A percentile compares a stretch with the other conserved stretches of the same genome.
Conservation (phyloP, 495 filamentous ascomycete species). For the Thermothielavioides terrestris region DNA sequence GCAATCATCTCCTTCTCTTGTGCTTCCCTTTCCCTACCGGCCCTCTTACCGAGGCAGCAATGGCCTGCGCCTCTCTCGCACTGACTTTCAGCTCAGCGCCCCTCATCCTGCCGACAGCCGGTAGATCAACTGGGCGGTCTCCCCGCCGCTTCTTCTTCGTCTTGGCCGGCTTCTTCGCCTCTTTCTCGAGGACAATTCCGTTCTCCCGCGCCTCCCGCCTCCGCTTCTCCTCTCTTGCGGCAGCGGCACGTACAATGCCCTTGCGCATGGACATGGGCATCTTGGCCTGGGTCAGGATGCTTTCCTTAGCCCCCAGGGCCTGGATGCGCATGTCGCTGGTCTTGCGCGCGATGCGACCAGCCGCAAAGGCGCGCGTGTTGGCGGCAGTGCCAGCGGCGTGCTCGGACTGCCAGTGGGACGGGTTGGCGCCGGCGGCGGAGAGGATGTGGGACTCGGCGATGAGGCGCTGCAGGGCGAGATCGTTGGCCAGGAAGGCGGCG, state of each 20-base stretch:
- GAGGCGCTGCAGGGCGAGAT: slow-evolving; percentile 81
- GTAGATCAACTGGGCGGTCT: slow-evolving; percentile 60
- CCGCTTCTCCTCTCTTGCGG: slow-evolving; percentile 56
- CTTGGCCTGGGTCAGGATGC: slow-evolving; percentile 62
- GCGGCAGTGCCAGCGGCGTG: slow-evolving; percentile 13
- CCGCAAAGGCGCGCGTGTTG: slow-evolving; percentile 25
- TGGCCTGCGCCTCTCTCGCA: slow-evolving; percentile 61
- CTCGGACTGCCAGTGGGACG: slow-evolving; percentile 28
- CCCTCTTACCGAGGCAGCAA: slow-evolving; percentile 39
- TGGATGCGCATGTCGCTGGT: slow-evolving; percentile 76
- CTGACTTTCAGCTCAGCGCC: slow-evolving; percentile 73
- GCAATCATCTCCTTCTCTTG: slow-evolving; percentile 20
- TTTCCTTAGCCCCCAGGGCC: slow-evolving; percentile 66
- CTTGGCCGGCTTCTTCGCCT: slow-evolving; percentile 23
- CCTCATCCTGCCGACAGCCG: slow-evolving; percentile 69
- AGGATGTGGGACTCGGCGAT: slow-evolving; percentile 90
- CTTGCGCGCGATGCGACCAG: slow-evolving; percentile 49
- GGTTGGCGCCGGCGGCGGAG: slow-evolving; percentile 52
- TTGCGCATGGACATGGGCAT: slow-evolving; percentile 77
- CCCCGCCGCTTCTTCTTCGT: slow-evolving; percentile 38
- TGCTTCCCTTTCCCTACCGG: slow-evolving; percentile 24
- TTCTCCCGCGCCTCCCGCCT: slow-evolving; percentile 77
- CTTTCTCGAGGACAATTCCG: slow-evolving; percentile 79
- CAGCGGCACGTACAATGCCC: slow-evolving; percentile 62
- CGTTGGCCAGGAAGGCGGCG: slow-evolving; percentile 66